phyloP scores from a whole-genome alignment of 176 grass and related monocot species.

The Canna indica region DNA sequence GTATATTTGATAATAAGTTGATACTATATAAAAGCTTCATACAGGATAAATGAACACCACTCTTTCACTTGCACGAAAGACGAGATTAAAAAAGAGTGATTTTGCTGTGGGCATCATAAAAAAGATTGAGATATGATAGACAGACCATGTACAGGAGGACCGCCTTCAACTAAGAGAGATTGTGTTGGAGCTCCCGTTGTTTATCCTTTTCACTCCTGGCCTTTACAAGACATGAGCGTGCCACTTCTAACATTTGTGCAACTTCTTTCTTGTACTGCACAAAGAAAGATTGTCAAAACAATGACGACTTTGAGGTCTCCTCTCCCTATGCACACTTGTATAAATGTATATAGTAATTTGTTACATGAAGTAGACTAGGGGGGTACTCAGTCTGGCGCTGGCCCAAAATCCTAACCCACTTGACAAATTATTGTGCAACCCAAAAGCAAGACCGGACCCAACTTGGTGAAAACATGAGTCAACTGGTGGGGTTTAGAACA shows the following conservation, averaged over 20 bases:
- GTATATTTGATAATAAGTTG: not conserved
- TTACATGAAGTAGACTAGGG: no score
- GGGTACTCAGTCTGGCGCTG: no score
- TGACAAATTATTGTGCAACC: no score
- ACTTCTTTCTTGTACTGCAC: conserved; percentile 76
- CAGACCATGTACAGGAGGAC: no score
- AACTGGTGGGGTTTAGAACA: no score
- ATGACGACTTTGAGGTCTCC: no score
- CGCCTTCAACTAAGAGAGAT: not conserved
- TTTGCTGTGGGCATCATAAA: not conserved
- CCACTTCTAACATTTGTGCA: conserved; percentile 54
- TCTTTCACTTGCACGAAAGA: not conserved
- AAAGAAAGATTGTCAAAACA: not conserved
- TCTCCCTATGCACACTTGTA: no score
- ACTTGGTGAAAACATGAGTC: no score
- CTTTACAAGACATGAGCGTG: conserved; percentile 38
- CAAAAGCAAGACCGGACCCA: no score
- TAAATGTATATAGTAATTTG: no score
- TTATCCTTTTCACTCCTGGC: conserved; percentile 10
- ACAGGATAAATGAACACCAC: not conserved
- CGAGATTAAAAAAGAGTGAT: not conserved
- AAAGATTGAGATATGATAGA: not conserved
- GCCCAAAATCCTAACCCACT: no score
- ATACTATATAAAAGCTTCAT: not conserved
- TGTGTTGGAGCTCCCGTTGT: not conserved